A percentile compares a stretch with the other conserved stretches of the same genome.
Evolutionary conservation across 106 monocot species (phyloP).

Genomic region (Dendrobium huoshanense): DNA sequence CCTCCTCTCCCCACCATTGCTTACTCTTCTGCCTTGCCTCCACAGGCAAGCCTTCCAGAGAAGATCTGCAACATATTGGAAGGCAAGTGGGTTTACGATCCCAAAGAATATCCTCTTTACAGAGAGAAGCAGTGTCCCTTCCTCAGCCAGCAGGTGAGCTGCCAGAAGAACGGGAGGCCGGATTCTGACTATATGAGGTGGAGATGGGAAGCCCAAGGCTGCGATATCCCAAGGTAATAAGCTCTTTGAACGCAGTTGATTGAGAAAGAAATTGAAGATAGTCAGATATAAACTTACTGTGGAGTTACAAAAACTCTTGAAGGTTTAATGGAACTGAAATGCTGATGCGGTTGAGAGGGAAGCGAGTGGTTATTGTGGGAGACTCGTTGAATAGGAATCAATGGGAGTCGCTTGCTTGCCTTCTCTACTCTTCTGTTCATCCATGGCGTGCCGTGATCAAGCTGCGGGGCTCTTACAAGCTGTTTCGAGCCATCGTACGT

Average conservation of each 20-base stretch:
- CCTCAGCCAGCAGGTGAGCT: constrained; percentile 31
- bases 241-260: neutral
- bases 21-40: neutral
- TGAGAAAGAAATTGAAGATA: neutral
- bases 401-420: constrained; percentile 67
- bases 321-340: constrained; percentile 34
- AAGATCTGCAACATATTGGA: constrained; percentile 11
- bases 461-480: neutral
- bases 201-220: constrained; percentile 37
- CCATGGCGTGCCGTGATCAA: constrained; percentile 19
- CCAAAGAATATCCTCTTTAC: constrained; percentile 21
- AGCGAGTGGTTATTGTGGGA: constrained; percentile 47
- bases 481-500: constrained; percentile 23
- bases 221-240: constrained; percentile 28
- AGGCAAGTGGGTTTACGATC: constrained; percentile 42
- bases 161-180: constrained; percentile 33
- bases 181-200: constrained; percentile 36
- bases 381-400: constrained; percentile 66
- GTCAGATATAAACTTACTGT: too few relatives aligned
- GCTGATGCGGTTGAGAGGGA: constrained; percentile 50
- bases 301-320: neutral
- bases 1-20: too few relatives aligned
- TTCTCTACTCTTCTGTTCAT: constrained; percentile 27
- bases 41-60: too few relatives aligned
- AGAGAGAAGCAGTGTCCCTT: constrained; percentile 22